Base-by-base conservation (phyloP, 805 yeast genomes). In the Danielia oregonensis region DNA sequence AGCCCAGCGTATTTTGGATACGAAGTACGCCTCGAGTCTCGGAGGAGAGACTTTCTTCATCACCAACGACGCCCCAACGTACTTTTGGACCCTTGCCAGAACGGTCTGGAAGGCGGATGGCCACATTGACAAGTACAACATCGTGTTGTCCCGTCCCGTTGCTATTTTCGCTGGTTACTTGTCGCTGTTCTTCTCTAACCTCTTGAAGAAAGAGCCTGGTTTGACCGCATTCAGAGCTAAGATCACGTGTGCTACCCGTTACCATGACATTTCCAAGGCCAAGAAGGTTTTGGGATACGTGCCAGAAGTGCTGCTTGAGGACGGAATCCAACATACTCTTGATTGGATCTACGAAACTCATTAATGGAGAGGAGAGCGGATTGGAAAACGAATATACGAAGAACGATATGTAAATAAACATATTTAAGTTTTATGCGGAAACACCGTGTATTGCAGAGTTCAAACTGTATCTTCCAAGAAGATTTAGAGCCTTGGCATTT, bases 21-120 rank as follows among this genome's bases (percentile, higher is more conserved):
- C 74, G 5, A 47, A 47, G 5, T 47, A 64, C 11, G 65, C 72
- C 7, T 37, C 50, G 1, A 43, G 52, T 17, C 79, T 91, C 16
- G 82, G 86, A 4, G 98, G 98, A 35, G 86, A 91, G 57, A 75
- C 82, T 2, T 93, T 87, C 59, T 87, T 91, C 55, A 69, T 93
- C 43, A 91, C 98, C 6, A 93, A 93, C 57, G 97, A 89, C 60
- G 73, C 89, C 3, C 98, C 98, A 13, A 76, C 93, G 12, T 94
- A 89, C 61, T 93, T 93, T 61, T 93, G 97, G 97, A 86, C 97
- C 3, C 69, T 93, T 49, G 97, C 97, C 6, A 77, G 97, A 54
- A 84, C 95, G 2, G 95, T 93, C 17, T 93, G 97, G 97, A 91
- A 91, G 57, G 89, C 91, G 15, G 96, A 88, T 61, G 97, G 96